phyloP scores from a whole-genome alignment of 2,329 filamentous ascomycete species.

The Cladosporium sp. region DNA sequence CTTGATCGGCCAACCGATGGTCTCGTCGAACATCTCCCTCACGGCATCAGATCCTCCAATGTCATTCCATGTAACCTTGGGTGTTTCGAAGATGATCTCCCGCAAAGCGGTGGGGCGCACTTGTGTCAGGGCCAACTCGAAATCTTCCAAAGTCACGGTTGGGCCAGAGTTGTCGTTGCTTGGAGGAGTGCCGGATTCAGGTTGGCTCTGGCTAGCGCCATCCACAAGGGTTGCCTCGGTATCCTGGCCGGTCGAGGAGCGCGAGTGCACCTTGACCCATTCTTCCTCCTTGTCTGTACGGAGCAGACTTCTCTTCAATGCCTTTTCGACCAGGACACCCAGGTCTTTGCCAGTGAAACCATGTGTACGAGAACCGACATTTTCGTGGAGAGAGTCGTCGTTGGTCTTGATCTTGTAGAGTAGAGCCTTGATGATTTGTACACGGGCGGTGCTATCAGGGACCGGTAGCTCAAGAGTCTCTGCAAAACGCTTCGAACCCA shows the following conservation, averaged over 20 bases:
- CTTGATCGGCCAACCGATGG: slow-evolving; percentile 60
- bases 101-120: slow-evolving; percentile 85
- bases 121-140: slow-evolving; percentile 64
- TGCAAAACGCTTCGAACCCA: slow-evolving; percentile 64
- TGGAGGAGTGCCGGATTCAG: not conserved
- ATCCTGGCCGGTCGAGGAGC: not conserved
- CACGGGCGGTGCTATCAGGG: slow-evolving; percentile 69
- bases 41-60: slow-evolving; percentile 70
- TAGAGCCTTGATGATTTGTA: slow-evolving; percentile 70
- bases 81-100: slow-evolving; percentile 84
- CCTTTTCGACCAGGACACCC: slow-evolving; percentile 60
- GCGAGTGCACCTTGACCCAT: slow-evolving; percentile 20
- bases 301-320: slow-evolving; percentile 44
- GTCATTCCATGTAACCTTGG: slow-evolving; percentile 80
- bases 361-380: slow-evolving; percentile 73
- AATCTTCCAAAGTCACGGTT: slow-evolving; percentile 49
- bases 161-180: not conserved
- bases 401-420: slow-evolving; percentile 46
- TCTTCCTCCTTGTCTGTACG: slow-evolving; percentile 35
- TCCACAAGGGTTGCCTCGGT: slow-evolving; percentile 20
- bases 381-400: slow-evolving; percentile 53
- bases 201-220: slow-evolving; percentile 7
- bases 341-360: slow-evolving; percentile 84
- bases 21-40: slow-evolving; percentile 61
- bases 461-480: slow-evolving; percentile 73